phyloP scores from a whole-genome alignment of 345 rosid genomes.

The Brassica rapa region DNA sequence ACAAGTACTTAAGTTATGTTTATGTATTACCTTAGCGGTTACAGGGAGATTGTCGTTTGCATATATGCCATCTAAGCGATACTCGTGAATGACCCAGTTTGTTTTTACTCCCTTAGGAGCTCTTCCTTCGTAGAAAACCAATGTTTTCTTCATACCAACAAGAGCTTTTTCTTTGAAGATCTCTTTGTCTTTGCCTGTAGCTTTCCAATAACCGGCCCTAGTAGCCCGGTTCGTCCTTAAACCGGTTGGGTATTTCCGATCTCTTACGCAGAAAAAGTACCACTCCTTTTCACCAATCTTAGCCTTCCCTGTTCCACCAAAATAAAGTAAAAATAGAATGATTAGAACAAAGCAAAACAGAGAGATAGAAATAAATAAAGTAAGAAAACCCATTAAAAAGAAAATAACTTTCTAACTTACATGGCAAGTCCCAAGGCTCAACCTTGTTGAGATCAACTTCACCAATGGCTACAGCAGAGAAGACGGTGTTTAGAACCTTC shows the following conservation, averaged over 20 bases:
- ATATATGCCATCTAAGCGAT: conserved; percentile 61
- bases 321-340: not conserved
- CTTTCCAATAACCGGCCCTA: conserved; percentile 57
- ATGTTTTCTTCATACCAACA: conserved; percentile 86
- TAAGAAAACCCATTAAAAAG: not conserved
- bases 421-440: conserved; percentile 93
- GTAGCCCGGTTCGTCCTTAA: conserved; percentile 62
- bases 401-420: conserved; percentile 43
- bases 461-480: conserved; percentile 66
- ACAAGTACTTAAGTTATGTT: not conserved
- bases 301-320: conserved; percentile 24
- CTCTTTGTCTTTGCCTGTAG: conserved; percentile 62
- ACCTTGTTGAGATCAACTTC: conserved; percentile 87
- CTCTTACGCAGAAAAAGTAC: conserved; percentile 73
- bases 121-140: conserved; percentile 81
- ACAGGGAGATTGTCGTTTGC: conserved; percentile 48
- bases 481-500: conserved; percentile 58
- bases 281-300: conserved; percentile 58
- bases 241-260: conserved; percentile 78
- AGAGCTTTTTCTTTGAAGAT: conserved; percentile 52
- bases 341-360: not conserved
- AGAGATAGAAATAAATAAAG: not conserved
- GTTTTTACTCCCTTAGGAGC: conserved; percentile 81
- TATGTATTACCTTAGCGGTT: conserved; percentile 49
- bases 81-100: conserved; percentile 88